These are phyloP conservation scores for Eremothecium gossypii DNA, from an alignment of 1,139 yeast genomes.

Conservation along the genomic window DNA sequence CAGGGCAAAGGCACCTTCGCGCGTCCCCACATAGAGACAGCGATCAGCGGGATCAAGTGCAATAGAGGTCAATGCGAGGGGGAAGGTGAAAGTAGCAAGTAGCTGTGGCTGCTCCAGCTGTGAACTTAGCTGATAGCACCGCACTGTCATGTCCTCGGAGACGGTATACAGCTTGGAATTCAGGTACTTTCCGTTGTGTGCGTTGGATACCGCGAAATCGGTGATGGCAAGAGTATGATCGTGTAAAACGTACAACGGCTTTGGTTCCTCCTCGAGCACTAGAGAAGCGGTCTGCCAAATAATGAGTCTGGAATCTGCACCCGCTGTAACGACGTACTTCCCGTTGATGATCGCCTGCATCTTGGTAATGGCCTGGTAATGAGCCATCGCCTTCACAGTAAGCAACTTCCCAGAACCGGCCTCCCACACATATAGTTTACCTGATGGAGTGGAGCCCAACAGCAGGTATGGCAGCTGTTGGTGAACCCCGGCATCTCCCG, in stretches of 20 bases:
- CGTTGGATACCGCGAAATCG: slow-evolving; percentile 36
- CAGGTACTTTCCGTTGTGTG: slow-evolving; percentile 23
- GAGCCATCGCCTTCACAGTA: slow-evolving; percentile 62
- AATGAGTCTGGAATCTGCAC: slow-evolving; percentile 70
- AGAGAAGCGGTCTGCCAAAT: slow-evolving; percentile 68
- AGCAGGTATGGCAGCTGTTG: slow-evolving; percentile 47
- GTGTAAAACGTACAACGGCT: slow-evolving; percentile 45
- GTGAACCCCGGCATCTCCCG: not conserved
- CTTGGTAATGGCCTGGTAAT: slow-evolving; percentile 65
- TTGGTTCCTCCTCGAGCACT: slow-evolving; percentile 31
- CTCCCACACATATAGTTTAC: slow-evolving; percentile 81
- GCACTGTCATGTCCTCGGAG: slow-evolving; percentile 67
- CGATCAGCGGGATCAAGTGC: slow-evolving; percentile 79
- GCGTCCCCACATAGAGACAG: slow-evolving; percentile 59
- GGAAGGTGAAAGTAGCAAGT: slow-evolving; percentile 63
- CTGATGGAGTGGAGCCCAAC: slow-evolving; percentile 49
- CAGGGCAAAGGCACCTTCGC: slow-evolving; percentile 39
- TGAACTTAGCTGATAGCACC: slow-evolving; percentile 46
- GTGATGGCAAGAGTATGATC: slow-evolving; percentile 74
- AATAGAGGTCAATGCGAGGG: slow-evolving; percentile 47
- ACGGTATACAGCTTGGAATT: slow-evolving; percentile 56
- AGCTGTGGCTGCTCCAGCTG: slow-evolving; percentile 29
- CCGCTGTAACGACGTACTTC: slow-evolving; percentile 61
- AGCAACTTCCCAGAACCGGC: slow-evolving; percentile 66
- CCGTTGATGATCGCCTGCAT: slow-evolving; percentile 59